Evolutionary conservation across 2,329 filamentous ascomycete species (phyloP).

Genomic region (Rosellinia necatrix): DNA sequence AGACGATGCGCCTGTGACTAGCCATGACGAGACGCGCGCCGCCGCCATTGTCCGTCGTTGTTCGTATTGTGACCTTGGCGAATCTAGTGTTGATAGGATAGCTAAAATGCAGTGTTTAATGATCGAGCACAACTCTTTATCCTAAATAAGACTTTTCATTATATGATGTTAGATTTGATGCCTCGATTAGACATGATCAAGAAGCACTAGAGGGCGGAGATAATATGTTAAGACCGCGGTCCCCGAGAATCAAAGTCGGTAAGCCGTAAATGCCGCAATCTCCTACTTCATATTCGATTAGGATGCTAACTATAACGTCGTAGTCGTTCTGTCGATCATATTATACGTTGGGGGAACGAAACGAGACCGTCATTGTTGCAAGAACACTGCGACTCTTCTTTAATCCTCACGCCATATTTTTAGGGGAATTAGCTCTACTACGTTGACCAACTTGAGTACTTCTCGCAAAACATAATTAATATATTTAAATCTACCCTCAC

Average conservation of each 20-base stretch:
- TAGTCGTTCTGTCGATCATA: no score
- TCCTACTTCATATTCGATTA: no score
- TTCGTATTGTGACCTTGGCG: not conserved
- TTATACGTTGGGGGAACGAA: no score
- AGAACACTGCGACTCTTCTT: no score
- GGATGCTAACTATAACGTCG: no score
- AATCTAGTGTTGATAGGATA: not conserved
- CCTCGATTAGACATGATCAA: not conserved
- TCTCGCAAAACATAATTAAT: no score
- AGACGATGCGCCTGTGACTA: conserved; percentile 20
- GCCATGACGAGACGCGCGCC: conserved; percentile 4
- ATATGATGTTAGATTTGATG: not conserved
- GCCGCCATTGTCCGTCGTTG: not conserved
- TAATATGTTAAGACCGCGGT: conserved; percentile 14
- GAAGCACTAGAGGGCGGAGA: conserved; percentile 8
- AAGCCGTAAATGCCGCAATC: not conserved
- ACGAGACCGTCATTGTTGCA: no score
- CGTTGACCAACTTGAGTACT: no score
- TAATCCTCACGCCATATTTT: no score
- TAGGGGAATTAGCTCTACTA: no score
- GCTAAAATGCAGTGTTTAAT: no score
- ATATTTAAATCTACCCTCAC: no score
- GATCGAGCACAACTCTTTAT: not conserved
- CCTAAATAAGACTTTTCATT: not conserved
- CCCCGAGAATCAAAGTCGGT: not conserved